A percentile compares a stretch with the other conserved stretches of the same genome.
phyloP scores from a whole-genome alignment of 73 alveolate genomes.

The Paramecium pentaurelia region DNA sequence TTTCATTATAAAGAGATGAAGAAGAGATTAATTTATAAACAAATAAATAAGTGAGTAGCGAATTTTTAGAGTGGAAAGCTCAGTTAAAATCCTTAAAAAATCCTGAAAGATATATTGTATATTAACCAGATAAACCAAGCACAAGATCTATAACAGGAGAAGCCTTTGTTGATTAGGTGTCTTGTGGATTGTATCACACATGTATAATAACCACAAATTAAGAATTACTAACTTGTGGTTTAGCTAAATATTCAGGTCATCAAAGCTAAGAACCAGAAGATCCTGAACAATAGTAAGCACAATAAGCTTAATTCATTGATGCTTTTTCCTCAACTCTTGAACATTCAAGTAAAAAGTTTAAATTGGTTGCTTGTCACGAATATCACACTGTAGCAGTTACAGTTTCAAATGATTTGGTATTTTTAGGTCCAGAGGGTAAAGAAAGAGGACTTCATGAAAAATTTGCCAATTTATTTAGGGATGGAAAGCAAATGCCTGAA shows the following conservation, averaged over 20 bases:
- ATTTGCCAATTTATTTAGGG: neutral
- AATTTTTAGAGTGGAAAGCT: constrained; percentile 1
- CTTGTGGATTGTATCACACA: constrained; percentile 37
- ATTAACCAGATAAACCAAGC: constrained; percentile 1
- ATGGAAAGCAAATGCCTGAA: neutral
- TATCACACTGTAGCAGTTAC: neutral
- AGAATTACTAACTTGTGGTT: constrained; percentile 16
- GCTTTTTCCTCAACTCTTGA: neutral
- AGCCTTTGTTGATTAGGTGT: neutral
- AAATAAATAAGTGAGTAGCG: neutral
- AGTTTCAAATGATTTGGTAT: neutral
- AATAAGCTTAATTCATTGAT: neutral
- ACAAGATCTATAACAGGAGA: constrained; percentile 23
- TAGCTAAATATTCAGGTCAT: constrained; percentile 28
- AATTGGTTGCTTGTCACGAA: constrained; percentile 25
- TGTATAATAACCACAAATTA: neutral
- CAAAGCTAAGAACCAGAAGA: constrained; percentile 1
- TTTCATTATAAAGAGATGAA: neutral
- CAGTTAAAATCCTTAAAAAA: constrained; percentile 32
- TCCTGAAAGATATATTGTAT: constrained; percentile 52
- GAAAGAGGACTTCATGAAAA: constrained; percentile 34
- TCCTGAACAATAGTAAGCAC: neutral
- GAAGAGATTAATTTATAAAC: neutral
- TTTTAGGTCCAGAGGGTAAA: neutral
- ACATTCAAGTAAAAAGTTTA: constrained; percentile 21